Conservation (phyloP, 768 basidiomycete genomes). For the Suillus luteus region DNA sequence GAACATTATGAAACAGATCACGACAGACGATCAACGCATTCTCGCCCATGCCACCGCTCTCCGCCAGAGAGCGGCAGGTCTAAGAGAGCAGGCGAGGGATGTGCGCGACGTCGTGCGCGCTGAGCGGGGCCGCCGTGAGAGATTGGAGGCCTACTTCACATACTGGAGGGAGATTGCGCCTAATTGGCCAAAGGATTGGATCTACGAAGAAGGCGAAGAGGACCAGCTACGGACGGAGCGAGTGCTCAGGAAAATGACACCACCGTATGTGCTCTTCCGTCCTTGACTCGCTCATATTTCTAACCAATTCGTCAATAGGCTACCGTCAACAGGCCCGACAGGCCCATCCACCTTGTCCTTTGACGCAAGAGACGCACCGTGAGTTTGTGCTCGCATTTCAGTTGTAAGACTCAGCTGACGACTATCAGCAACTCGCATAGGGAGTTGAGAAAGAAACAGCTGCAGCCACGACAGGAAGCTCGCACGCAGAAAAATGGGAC, state of each 20-base stretch:
- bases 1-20: constrained; percentile 29
- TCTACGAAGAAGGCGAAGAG: constrained; percentile 18
- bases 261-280: neutral
- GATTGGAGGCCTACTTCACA: constrained; percentile 30
- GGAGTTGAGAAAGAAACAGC: neutral
- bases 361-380: neutral
- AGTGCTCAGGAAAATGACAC: neutral
- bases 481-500: neutral
- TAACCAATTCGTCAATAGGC: neutral
- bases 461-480: neutral
- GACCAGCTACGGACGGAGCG: neutral
- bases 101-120: constrained; percentile 25
- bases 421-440: neutral
- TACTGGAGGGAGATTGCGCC: constrained; percentile 31
- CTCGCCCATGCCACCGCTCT: constrained; percentile 17
- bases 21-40: constrained; percentile 20
- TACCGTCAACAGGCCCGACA: neutral
- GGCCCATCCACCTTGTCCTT: neutral
- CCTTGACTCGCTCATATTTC: neutral
- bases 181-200: constrained; percentile 28
- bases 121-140: constrained; percentile 26
- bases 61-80: constrained; percentile 20
- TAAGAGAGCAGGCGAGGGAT: constrained; percentile 24
- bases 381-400: neutral
- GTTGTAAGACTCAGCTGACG: neutral